Percentiles rank a stretch among this genome's conserved stretches.
Conservation (phyloP, 176 grass and related monocot genomes). For the Ensete ventricosum region DNA sequence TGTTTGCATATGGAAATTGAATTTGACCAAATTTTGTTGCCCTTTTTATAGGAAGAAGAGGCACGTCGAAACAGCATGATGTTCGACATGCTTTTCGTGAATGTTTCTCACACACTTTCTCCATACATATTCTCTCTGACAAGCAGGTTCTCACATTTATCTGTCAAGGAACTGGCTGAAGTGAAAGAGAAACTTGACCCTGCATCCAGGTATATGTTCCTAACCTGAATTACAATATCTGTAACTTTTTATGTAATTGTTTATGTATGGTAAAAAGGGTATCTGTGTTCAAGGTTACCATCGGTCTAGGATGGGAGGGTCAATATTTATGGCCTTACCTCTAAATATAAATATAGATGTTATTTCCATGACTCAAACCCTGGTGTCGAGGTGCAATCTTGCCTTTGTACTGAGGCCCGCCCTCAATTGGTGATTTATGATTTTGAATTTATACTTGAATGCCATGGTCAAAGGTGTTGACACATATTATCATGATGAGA, state of each 20-base stretch:
- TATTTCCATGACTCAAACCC: no score
- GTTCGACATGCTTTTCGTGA: conserved; percentile 94
- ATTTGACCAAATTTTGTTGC: conserved; percentile 19
- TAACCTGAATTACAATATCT: not conserved
- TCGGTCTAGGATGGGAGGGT: no score
- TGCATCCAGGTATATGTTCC: conserved; percentile 48
- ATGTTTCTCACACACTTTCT: conserved; percentile 75
- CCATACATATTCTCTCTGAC: conserved; percentile 89
- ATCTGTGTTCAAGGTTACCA: no score
- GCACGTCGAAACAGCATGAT: conserved; percentile 79
- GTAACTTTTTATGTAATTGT: not conserved
- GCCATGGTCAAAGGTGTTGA: no score
- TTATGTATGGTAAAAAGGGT: no score
- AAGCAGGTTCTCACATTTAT: conserved; percentile 64
- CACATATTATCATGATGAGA: no score
- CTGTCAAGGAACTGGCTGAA: conserved; percentile 46
- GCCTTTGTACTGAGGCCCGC: no score
- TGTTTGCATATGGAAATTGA: not conserved
- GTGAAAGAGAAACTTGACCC: conserved; percentile 88
- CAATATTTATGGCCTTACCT: no score
- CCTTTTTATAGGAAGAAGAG: conserved; percentile 71
- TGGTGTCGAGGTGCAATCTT: no score
- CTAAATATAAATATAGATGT: no score
- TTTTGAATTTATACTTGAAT: no score
- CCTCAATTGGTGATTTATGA: no score